phyloP scores from a whole-genome alignment of 305 asterid species.

The Fraxinus angustifolia region DNA sequence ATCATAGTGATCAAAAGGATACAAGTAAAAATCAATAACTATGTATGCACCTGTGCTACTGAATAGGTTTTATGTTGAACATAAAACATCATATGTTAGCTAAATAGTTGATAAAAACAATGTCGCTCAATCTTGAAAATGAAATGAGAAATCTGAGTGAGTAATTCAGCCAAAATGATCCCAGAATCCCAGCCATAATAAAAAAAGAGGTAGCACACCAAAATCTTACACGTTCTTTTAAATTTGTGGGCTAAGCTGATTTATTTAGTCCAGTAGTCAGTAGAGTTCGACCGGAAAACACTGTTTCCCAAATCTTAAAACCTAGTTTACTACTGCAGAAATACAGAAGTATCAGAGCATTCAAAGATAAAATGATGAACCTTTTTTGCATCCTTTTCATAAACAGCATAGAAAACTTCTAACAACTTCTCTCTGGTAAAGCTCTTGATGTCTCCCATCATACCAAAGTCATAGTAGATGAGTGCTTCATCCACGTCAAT shows the following conservation, averaged over 20 bases:
- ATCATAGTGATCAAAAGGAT: neutral
- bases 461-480: conserved; percentile 91
- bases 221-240: neutral
- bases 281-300: neutral
- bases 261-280: neutral
- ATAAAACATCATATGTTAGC: neutral
- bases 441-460: conserved; percentile 97
- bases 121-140: neutral
- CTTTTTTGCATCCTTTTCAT: conserved; percentile 93
- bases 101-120: neutral
- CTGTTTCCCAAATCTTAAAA: neutral
- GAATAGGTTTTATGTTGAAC: neutral
- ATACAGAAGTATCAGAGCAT: neutral
- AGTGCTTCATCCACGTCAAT: conserved; percentile 87
- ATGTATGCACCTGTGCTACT: neutral
- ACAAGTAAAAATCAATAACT: neutral
- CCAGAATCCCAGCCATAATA: neutral
- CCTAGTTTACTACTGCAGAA: neutral
- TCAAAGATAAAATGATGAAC: conserved; percentile 28
- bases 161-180: neutral
- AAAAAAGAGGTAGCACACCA: neutral
- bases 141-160: neutral
- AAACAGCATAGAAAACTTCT: conserved; percentile 79
- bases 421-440: conserved; percentile 76
- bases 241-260: neutral